Percentiles rank a stretch among this genome's conserved stretches.
phyloP scores from a whole-genome alignment of 1,139 yeast species.

The Diutina mesorugosa region DNA sequence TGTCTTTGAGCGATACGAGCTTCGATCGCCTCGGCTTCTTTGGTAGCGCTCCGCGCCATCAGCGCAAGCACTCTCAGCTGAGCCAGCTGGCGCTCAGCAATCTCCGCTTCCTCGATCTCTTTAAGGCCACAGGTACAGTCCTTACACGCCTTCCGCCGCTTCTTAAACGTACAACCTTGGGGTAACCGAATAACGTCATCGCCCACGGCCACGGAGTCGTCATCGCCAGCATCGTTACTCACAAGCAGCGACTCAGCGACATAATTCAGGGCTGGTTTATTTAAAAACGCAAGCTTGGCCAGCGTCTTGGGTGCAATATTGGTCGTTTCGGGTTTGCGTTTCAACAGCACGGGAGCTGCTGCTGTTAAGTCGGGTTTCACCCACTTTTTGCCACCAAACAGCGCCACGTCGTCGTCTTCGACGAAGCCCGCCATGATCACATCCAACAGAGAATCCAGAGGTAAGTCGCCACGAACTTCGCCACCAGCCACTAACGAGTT shows the following conservation, averaged over 20 bases:
- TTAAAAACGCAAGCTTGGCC: not conserved
- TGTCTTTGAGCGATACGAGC: constrained; percentile 23
- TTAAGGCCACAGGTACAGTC: constrained; percentile 96
- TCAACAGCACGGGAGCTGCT: constrained; percentile 13
- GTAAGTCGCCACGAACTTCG: constrained; percentile 38
- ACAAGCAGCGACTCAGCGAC: not conserved
- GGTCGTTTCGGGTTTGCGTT: constrained; percentile 14
- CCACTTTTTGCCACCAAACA: constrained; percentile 16
- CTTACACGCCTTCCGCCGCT: constrained; percentile 81
- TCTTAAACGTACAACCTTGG: constrained; percentile 31
- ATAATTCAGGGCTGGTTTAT: not conserved
- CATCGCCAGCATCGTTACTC: constrained; percentile 18
- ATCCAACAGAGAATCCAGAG: constrained; percentile 36
- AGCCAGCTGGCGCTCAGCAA: constrained; percentile 31
- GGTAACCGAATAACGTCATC: constrained; percentile 17
- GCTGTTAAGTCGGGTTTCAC: constrained; percentile 23
- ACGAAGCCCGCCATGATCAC: constrained; percentile 55
- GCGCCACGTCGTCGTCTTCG: constrained; percentile 14
- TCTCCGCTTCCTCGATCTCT: constrained; percentile 57
- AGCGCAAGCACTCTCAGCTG: constrained; percentile 33
- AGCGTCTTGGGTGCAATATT: constrained; percentile 1
- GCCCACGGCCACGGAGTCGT: constrained; percentile 25
- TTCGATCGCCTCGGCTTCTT: constrained; percentile 42
- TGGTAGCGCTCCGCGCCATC: constrained; percentile 39
- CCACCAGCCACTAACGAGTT: constrained; percentile 35